Percentiles rank a stretch among this genome's conserved stretches.
Conservation (phyloP, 371 early-diverging fungal genomes). For the Chytridium lagenaria region DNA sequence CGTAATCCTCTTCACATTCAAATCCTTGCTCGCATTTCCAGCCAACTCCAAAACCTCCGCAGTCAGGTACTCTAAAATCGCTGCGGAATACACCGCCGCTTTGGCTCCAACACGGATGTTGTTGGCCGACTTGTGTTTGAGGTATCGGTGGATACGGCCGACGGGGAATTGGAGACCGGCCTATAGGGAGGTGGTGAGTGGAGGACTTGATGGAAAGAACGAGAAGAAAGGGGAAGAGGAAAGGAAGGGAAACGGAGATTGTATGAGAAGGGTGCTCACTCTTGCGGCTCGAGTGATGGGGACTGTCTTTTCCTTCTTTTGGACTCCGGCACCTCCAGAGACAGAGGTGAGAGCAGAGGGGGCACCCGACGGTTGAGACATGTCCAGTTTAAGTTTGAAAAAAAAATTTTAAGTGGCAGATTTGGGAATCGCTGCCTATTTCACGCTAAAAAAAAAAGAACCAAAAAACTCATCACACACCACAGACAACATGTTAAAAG, state of each 20-base stretch:
- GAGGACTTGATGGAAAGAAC: neutral
- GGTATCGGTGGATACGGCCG: slow-evolving; percentile 87
- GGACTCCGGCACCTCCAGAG: neutral
- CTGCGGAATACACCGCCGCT: slow-evolving; percentile 91
- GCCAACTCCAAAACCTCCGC: slow-evolving; percentile 92
- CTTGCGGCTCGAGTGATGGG: slow-evolving; percentile 17
- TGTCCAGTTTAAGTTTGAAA: too few species aligned
- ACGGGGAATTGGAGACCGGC: slow-evolving; percentile 51
- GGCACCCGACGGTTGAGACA: too few species aligned
- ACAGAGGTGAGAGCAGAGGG: too few species aligned
- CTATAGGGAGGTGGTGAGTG: neutral
- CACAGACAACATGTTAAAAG: too few species aligned
- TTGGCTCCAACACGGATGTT: slow-evolving; percentile 87
- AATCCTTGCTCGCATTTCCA: slow-evolving; percentile 89
- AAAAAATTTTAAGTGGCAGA: too few species aligned
- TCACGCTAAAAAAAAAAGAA: too few species aligned
- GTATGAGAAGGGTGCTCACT: neutral
- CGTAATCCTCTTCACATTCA: slow-evolving; percentile 88
- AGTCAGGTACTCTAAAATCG: slow-evolving; percentile 88
- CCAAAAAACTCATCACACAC: too few species aligned
- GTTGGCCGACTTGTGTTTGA: slow-evolving; percentile 78
- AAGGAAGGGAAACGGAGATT: neutral
- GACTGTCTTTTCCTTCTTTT: slow-evolving; percentile 16
- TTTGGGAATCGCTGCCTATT: too few species aligned
- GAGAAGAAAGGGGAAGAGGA: neutral